Base-by-base conservation (phyloP, 2,329 filamentous ascomycete genomes). In the Botrytis fabae region DNA sequence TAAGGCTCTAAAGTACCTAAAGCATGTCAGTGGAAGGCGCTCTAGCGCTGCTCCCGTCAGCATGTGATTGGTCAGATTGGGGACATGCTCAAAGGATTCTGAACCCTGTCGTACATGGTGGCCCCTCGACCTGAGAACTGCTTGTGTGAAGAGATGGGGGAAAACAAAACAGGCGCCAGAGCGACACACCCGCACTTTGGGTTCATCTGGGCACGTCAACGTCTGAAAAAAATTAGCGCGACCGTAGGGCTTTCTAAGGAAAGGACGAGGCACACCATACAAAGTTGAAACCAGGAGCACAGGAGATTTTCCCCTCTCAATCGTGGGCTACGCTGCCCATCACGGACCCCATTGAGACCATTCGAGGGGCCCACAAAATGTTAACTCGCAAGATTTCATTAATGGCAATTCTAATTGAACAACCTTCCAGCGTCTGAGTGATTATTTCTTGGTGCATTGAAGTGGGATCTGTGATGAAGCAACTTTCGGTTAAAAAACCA, bases 151-250 rank as follows among this genome's bases (percentile, higher is more conserved):
- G 70, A 61, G 70, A 69, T 72, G 70, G 35, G 63, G 59, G 70
- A 42, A 61, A 72, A 61, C 54, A 61, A 73, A 73, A 73, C 66
- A 73, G 71, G 71, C 71, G 71, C 71, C 71, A 73, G 59, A 73
- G 59, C 44, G 59, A 70, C 59, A 63, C 46, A 69, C 65, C 71
- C 65, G 82, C 82, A 18, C 82, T 9, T 77, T 84, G 1, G 82
- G 82, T 35, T 69, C 48, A 82, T 82, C 8, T 76, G 84, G 64
- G 35, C 77, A 83, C 5, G 70, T 72, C 70, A 69, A 72, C 70
- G 70, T 61, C 69, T 46, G 48, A 35, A 51, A 57, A 69, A 69
- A 25, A 46, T 69, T 72, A 72, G 70, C 70, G 70, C 70, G 70
- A 69, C 54, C 63, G 63, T 69, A 69, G 63, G 70, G 70, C 70